Evolutionary conservation across 257 asterid genomes (phyloP).

Genomic region (Linaria vulgaris): DNA sequence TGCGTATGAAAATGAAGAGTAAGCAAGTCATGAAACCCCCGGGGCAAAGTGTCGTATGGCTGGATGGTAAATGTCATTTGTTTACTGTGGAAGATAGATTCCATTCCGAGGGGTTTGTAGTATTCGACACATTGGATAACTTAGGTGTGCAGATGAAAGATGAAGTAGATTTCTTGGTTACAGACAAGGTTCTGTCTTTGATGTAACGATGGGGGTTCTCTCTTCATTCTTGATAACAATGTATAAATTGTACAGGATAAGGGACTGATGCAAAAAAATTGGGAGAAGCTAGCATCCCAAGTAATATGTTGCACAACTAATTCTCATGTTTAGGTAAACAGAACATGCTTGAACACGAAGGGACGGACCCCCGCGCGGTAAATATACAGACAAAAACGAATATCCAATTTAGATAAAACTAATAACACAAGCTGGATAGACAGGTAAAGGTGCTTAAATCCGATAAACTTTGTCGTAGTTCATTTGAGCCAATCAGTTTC

Average conservation of each 20-base stretch:
- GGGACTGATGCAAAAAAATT: not conserved
- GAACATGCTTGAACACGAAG: too few species aligned
- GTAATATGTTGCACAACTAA: too few species aligned
- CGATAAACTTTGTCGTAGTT: too few species aligned
- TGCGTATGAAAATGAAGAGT: slow-evolving; percentile 49
- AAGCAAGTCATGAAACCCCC: slow-evolving; percentile 53
- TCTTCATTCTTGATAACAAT: not conserved
- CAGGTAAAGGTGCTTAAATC: too few species aligned
- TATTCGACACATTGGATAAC: slow-evolving; percentile 38
- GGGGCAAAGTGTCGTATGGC: slow-evolving; percentile 54
- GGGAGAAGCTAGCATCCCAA: not conserved
- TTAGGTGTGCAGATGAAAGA: slow-evolving; percentile 51
- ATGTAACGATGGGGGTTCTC: slow-evolving; percentile 2
- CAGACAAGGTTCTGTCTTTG: slow-evolving; percentile 18
- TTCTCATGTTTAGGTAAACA: too few species aligned
- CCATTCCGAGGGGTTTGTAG: slow-evolving; percentile 35
- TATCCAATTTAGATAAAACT: too few species aligned
- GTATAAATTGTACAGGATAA: not conserved
- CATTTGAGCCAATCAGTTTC: too few species aligned
- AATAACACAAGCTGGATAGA: too few species aligned
- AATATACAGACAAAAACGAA: too few species aligned
- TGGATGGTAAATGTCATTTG: slow-evolving; percentile 42
- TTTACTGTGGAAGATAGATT: slow-evolving; percentile 66
- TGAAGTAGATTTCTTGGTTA: slow-evolving; percentile 25
- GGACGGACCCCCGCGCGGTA: too few species aligned